Conservation (phyloP, 768 basidiomycete species). For the Pleurotus ostreatus region DNA sequence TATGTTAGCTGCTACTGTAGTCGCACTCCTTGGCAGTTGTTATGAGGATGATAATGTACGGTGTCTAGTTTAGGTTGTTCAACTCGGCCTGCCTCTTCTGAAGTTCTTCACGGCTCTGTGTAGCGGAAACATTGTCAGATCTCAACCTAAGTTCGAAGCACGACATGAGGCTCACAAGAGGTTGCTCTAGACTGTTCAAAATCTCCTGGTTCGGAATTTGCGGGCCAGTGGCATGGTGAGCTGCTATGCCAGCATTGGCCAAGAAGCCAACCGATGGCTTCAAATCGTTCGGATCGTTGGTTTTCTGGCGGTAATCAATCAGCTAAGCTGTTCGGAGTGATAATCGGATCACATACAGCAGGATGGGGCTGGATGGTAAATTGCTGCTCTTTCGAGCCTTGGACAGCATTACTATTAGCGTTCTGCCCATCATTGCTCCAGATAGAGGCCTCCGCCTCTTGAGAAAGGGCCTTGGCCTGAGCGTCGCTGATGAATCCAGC, state of each 20-base stretch:
- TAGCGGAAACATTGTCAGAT: too few relatives aligned
- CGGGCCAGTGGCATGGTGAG: conserved; percentile 50
- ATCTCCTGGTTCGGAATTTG: conserved; percentile 42
- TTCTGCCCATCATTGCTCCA: conserved; percentile 12
- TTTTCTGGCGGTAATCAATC: conserved; percentile 33
- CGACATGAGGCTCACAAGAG: conserved; percentile 34
- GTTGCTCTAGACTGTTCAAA: conserved; percentile 40
- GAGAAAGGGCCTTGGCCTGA: not conserved
- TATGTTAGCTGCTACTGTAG: too few relatives aligned
- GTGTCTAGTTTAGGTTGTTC: conserved; percentile 21
- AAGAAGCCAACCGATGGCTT: conserved; percentile 32
- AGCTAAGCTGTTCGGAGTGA: not conserved
- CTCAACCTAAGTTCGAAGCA: not conserved
- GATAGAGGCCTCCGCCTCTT: conserved; percentile 5
- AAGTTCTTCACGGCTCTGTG: conserved; percentile 50
- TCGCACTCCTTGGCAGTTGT: too few relatives aligned
- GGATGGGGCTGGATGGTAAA: conserved; percentile 61
- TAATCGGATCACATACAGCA: conserved; percentile 35
- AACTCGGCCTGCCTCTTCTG: conserved; percentile 40
- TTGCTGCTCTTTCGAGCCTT: conserved; percentile 27
- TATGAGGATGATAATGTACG: too few relatives aligned
- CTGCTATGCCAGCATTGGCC: conserved; percentile 33
- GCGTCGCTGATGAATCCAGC: conserved; percentile 5
- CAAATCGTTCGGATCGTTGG: conserved; percentile 57
- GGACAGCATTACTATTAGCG: conserved; percentile 6